Conservation (phyloP, 352 stramenopile genomes). For the Globisporangium barbulae region DNA sequence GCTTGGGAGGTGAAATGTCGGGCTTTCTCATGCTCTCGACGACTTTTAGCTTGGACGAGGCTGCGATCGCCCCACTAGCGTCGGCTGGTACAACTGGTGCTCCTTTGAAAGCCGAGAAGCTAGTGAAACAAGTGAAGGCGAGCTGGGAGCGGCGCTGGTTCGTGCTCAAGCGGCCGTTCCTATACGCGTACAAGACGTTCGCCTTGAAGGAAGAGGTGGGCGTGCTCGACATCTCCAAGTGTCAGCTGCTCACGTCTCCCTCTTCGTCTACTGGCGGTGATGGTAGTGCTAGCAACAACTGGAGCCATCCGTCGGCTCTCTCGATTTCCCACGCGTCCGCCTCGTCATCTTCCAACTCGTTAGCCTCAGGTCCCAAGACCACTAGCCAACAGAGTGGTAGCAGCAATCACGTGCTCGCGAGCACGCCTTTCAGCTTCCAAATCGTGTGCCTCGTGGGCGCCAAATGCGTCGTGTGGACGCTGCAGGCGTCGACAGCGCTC, state of each 20-base stretch:
- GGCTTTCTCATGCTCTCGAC: constrained; percentile 75
- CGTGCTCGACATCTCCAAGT: constrained; percentile 69
- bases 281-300: neutral
- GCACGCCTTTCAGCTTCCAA: constrained; percentile 68
- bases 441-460: constrained; percentile 42
- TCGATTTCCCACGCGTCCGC: constrained; percentile 6
- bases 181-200: constrained; percentile 75
- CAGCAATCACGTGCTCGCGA: constrained; percentile 3
- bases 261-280: neutral
- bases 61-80: constrained; percentile 24
- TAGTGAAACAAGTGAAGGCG: constrained; percentile 3
- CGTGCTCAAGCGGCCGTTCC: constrained; percentile 72
- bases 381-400: neutral
- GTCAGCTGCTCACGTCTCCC: constrained; percentile 47
- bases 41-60: constrained; percentile 42
- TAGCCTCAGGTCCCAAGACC: neutral
- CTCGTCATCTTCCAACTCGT: neutral
- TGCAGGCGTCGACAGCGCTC: constrained; percentile 61
- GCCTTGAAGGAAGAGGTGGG: constrained; percentile 60
- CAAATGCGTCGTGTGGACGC: constrained; percentile 69
- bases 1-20: constrained; percentile 48
- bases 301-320: constrained; percentile 7
- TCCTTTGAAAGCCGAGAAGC: neutral
- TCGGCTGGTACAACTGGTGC: neutral
- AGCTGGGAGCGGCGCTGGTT: constrained; percentile 78